phyloP scores from a whole-genome alignment of 2,329 filamentous ascomycete genomes.

The Cordyceps militaris region DNA sequence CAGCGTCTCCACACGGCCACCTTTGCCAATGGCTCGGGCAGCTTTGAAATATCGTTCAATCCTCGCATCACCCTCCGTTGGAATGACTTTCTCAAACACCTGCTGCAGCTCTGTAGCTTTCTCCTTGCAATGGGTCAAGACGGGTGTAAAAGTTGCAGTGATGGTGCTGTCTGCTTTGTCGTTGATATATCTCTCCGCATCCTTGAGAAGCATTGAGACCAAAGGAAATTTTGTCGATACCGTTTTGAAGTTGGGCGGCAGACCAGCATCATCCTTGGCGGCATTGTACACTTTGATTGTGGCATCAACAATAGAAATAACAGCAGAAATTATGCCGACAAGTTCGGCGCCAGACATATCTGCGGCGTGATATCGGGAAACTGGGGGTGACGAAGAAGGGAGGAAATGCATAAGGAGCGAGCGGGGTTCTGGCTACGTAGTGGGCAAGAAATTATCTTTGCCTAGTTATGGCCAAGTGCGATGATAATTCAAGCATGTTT shows the following conservation, averaged over 20 bases:
- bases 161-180: neutral
- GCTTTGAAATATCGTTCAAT: constrained; percentile 18
- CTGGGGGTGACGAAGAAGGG: no score
- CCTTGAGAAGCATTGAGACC: constrained; percentile 18
- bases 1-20: constrained; percentile 19
- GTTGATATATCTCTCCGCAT: neutral
- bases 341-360: constrained; percentile 18
- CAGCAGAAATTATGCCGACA: constrained; percentile 21
- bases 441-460: no score
- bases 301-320: constrained; percentile 23
- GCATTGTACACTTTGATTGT: constrained; percentile 21
- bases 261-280: constrained; percentile 17
- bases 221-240: constrained; percentile 21
- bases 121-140: constrained; percentile 19
- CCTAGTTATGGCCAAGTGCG: no score
- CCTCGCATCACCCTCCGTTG: constrained; percentile 13
- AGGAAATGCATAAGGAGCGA: no score
- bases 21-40: constrained; percentile 19
- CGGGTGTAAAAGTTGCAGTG: neutral
- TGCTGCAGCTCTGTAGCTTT: constrained; percentile 18
- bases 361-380: no score
- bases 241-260: constrained; percentile 21
- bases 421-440: no score
- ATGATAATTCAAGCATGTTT: no score
- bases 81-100: constrained; percentile 17